Evolutionary conservation across 306 rosid species (phyloP).

Genomic region (Rubus parviflorus): DNA sequence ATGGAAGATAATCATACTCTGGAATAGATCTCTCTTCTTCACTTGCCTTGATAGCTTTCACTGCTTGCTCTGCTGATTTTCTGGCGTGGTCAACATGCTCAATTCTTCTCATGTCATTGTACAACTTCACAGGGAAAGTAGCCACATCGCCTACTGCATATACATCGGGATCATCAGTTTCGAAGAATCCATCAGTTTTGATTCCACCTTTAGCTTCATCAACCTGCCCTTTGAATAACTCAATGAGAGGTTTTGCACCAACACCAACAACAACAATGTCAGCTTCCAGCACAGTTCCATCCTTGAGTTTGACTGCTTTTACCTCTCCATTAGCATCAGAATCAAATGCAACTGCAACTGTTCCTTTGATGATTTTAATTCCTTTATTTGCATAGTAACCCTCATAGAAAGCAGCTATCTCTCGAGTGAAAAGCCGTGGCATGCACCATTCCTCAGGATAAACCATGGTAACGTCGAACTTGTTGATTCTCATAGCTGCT

Average conservation of each 20-base stretch:
- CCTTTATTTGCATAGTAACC: constrained; percentile 35
- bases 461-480: constrained; percentile 44
- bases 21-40: constrained; percentile 20
- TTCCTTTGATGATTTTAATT: constrained; percentile 34
- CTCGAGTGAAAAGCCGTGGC: constrained; percentile 37
- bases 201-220: constrained; percentile 36
- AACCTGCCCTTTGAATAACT: constrained; percentile 38
- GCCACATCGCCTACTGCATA: constrained; percentile 45
- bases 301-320: constrained; percentile 36
- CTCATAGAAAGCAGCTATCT: constrained; percentile 42
- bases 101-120: constrained; percentile 43
- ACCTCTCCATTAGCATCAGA: constrained; percentile 24
- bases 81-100: constrained; percentile 53
- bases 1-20: constrained; percentile 39
- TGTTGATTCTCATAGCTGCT: constrained; percentile 43
- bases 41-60: constrained; percentile 34
- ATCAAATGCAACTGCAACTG: constrained; percentile 19
- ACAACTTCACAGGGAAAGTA: constrained; percentile 36
- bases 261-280: constrained; percentile 45
- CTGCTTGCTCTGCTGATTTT: constrained; percentile 47
- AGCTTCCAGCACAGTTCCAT: constrained; percentile 40
- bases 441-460: constrained; percentile 31
- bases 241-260: constrained; percentile 38
- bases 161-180: constrained; percentile 28
- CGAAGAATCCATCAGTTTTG: constrained; percentile 33